These are phyloP conservation scores for Fonsecaea pugnacius DNA, from an alignment of 2,329 filamentous ascomycete species.

Conservation along the genomic window DNA sequence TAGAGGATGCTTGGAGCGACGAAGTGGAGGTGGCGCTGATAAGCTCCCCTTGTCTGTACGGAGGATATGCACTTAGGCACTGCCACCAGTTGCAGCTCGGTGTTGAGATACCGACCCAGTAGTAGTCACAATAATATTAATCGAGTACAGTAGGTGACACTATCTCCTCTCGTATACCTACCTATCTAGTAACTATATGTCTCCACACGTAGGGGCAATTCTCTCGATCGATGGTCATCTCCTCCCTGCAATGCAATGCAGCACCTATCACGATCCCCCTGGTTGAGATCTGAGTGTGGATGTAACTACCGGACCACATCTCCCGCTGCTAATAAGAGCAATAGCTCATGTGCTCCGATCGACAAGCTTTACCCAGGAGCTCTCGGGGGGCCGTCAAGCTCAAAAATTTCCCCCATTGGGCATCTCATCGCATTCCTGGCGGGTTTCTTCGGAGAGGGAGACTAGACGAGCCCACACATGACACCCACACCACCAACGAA, in stretches of 20 bases:
- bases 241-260: not conserved
- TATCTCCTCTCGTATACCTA: not conserved
- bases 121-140: not conserved
- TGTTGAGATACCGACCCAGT: not conserved
- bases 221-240: not conserved
- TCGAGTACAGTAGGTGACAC: too few relatives aligned
- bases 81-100: not conserved
- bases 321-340: not conserved
- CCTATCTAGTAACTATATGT: not conserved
- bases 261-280: not conserved
- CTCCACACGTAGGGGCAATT: not conserved
- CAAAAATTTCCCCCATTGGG: conserved; percentile 16
- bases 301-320: conserved; percentile 2
- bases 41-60: conserved; percentile 6
- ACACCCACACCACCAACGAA: not conserved
- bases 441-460: conserved; percentile 18
- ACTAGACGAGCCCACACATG: not conserved
- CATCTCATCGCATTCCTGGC: not conserved
- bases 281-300: not conserved
- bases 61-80: not conserved
- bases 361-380: conserved; percentile 1
- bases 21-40: conserved; percentile 9
- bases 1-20: not conserved
- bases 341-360: conserved; percentile 8
- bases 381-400: not conserved